Percentiles rank a stretch among this genome's conserved stretches.
phyloP scores from a whole-genome alignment of 495 filamentous ascomycete genomes.

The Cercophora samala region DNA sequence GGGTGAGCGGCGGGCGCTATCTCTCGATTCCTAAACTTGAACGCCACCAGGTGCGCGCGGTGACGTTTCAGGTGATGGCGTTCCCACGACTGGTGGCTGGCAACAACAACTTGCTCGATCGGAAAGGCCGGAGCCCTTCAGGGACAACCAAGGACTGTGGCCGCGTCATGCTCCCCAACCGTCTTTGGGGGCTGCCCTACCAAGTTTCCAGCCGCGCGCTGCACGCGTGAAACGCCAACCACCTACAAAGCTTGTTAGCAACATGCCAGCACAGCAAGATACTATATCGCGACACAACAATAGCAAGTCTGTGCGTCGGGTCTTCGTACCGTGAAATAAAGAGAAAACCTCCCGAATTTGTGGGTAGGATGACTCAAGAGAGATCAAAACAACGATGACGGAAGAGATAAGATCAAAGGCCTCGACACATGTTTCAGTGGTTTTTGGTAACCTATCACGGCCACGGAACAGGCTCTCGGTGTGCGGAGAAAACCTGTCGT shows the following conservation, averaged over 20 bases:
- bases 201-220: neutral
- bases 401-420: conserved; percentile 5
- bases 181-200: neutral
- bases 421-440: conserved; percentile 22
- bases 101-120: neutral
- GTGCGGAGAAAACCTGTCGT: conserved; percentile 1
- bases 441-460: conserved; percentile 7
- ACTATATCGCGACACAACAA: neutral
- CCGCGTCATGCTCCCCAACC: neutral
- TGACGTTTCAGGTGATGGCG: neutral
- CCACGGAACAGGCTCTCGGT: neutral
- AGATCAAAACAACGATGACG: neutral
- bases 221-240: neutral
- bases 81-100: neutral
- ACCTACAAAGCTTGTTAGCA: neutral
- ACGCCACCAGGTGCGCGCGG: neutral
- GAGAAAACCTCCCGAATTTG: neutral
- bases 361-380: neutral
- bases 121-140: too few species aligned
- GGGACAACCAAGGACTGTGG: too few species aligned
- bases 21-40: neutral
- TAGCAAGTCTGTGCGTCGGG: neutral
- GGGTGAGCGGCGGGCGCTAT: neutral
- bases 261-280: neutral
- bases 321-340: neutral